Conservation (phyloP, 1,284 basidiomycete genomes). For the Malassezia vespertilionis region DNA sequence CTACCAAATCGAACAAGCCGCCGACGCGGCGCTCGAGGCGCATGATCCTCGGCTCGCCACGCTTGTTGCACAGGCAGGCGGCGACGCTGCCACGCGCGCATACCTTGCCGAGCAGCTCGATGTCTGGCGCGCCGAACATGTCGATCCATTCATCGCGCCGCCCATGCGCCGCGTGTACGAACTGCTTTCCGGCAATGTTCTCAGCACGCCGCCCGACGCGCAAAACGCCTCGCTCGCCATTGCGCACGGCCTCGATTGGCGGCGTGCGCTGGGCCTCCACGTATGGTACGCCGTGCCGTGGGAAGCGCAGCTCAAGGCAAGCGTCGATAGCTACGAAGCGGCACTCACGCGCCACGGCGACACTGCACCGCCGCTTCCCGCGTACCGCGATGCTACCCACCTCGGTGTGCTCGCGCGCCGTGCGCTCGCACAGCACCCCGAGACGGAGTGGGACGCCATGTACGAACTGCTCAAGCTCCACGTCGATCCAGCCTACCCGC, state of each 20-base stretch:
- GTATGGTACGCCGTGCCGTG: conserved; percentile 76
- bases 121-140: conserved; percentile 70
- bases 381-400: conserved; percentile 29
- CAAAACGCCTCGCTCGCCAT: conserved; percentile 55
- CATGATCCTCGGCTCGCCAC: conserved; percentile 78
- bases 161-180: conserved; percentile 72
- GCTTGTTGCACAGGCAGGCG: conserved; percentile 77
- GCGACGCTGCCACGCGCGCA: conserved; percentile 63
- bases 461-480: conserved; percentile 71
- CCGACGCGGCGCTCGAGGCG: conserved; percentile 62
- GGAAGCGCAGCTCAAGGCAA: conserved; percentile 62
- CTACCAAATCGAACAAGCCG: conserved; percentile 74
- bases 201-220: conserved; percentile 50
- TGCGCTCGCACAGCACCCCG: conserved; percentile 23
- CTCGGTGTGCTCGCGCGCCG: conserved; percentile 27
- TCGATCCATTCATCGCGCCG: conserved; percentile 61
- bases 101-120: conserved; percentile 69
- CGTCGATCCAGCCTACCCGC: conserved; percentile 53
- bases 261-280: conserved; percentile 77
- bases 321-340: conserved; percentile 59
- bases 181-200: conserved; percentile 65
- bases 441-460: conserved; percentile 56
- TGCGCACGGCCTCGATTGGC: conserved; percentile 84
- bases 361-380: conserved; percentile 45
- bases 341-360: conserved; percentile 14